These are phyloP conservation scores for Rugiboletus extremiorientalis DNA, from an alignment of 1,284 basidiomycete genomes.

Conservation along the genomic window DNA sequence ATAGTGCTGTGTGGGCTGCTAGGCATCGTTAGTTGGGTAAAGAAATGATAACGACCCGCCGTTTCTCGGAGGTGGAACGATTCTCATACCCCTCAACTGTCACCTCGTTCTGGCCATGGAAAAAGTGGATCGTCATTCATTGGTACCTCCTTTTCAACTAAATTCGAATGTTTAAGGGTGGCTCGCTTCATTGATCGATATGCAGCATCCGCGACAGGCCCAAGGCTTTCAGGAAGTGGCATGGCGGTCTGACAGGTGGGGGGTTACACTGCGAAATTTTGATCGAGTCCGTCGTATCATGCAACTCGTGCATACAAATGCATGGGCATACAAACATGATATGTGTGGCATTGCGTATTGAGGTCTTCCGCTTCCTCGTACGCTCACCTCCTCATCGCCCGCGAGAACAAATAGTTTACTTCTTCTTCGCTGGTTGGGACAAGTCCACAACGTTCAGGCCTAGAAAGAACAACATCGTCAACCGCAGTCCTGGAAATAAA, in stretches of 20 bases:
- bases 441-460: conserved; percentile 67
- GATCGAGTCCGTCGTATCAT: conserved; percentile 8
- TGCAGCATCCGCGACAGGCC: not conserved
- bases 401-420: conserved; percentile 44
- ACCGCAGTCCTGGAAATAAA: not conserved
- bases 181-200: not conserved
- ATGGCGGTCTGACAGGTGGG: not conserved
- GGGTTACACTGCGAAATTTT: not conserved
- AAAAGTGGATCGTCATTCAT: too few species aligned
- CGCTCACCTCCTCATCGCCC: not conserved
- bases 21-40: conserved; percentile 20
- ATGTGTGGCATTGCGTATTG: conserved; percentile 1
- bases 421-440: conserved; percentile 66
- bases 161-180: not conserved
- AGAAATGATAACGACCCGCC: conserved; percentile 12
- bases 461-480: conserved; percentile 29
- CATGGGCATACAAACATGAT: conserved; percentile 26
- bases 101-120: too few species aligned
- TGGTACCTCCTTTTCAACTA: not conserved
- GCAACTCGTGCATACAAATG: conserved; percentile 17
- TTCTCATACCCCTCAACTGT: not conserved
- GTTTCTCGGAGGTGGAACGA: not conserved
- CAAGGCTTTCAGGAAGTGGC: not conserved
- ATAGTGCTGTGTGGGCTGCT: conserved; percentile 26
- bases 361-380: conserved; percentile 3